Evolutionary conservation across 345 rosid genomes (phyloP).

Genomic region (Chamaenerion angustifolium): DNA sequence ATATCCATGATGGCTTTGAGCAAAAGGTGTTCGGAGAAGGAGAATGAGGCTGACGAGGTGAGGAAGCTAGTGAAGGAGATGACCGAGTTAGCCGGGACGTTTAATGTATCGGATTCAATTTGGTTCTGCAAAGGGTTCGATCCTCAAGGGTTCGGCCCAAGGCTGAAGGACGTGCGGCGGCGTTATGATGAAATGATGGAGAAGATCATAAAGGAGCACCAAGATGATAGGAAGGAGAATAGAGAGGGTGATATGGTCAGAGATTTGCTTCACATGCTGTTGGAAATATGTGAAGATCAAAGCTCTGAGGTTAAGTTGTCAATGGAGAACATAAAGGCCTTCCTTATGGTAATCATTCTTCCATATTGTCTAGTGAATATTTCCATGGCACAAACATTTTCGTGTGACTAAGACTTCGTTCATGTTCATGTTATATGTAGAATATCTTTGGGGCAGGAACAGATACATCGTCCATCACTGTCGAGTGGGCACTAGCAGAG

Average conservation of each 20-base stretch:
- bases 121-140: constrained; percentile 60
- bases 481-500: constrained; percentile 55
- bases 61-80: constrained; percentile 47
- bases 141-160: constrained; percentile 45
- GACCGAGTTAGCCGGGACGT: constrained; percentile 35
- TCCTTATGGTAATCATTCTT: constrained; percentile 26
- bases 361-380: too few relatives aligned
- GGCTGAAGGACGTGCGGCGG: constrained; percentile 42
- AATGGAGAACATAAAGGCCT: constrained; percentile 40
- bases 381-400: too few relatives aligned
- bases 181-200: constrained; percentile 55
- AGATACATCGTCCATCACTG: constrained; percentile 21
- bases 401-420: background rate
- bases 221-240: too few relatives aligned
- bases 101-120: constrained; percentile 45
- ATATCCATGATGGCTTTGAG: constrained; percentile 52
- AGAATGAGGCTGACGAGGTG: constrained; percentile 30
- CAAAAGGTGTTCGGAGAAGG: constrained; percentile 24
- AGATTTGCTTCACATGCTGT: constrained; percentile 35
- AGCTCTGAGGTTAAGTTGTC: constrained; percentile 31
- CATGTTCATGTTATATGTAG: constrained; percentile 11
- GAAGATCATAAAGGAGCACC: constrained; percentile 52
- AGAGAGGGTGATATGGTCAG: constrained; percentile 1
- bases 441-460: constrained; percentile 44
- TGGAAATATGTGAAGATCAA: constrained; percentile 29